phyloP scores from a whole-genome alignment of 495 filamentous ascomycete species.

The Lepidopterella palustris region DNA sequence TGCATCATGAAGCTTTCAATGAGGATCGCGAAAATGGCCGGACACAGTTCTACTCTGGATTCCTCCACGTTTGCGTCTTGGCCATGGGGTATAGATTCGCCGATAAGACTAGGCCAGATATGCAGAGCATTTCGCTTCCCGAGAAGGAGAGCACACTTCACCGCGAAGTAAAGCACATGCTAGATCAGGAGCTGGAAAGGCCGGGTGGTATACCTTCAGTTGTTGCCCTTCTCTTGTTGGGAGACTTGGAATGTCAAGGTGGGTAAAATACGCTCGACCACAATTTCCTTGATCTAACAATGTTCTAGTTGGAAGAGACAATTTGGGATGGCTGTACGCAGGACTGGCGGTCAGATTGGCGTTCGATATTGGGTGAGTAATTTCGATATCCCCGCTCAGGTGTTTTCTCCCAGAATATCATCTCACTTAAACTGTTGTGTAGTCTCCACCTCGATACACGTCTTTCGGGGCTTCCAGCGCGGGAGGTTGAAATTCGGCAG shows the following conservation, averaged over 20 bases:
- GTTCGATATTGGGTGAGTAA: slow-evolving; percentile 41
- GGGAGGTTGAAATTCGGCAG: slow-evolving; percentile 40
- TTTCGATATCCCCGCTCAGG: too few relatives aligned
- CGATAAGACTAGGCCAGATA: slow-evolving; percentile 43
- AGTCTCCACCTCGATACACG: slow-evolving; percentile 42
- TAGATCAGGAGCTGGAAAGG: slow-evolving; percentile 46
- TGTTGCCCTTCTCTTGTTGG: slow-evolving; percentile 45
- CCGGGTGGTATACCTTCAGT: slow-evolving; percentile 46
- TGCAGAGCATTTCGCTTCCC: slow-evolving; percentile 41
- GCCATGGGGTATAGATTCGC: slow-evolving; percentile 48
- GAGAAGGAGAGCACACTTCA: slow-evolving; percentile 48
- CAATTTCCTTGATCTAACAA: neutral
- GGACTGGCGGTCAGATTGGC: slow-evolving; percentile 46
- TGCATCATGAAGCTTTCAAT: slow-evolving; percentile 45
- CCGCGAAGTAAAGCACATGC: slow-evolving; percentile 47
- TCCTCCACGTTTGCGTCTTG: slow-evolving; percentile 48
- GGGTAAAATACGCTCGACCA: neutral
- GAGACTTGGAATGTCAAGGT: slow-evolving; percentile 45
- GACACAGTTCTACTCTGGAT: slow-evolving; percentile 44
- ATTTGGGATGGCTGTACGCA: slow-evolving; percentile 48
- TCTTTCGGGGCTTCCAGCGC: slow-evolving; percentile 35
- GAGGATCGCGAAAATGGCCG: slow-evolving; percentile 42
- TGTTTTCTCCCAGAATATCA: too few relatives aligned
- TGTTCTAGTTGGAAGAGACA: slow-evolving; percentile 43
- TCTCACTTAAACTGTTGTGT: neutral